Percentiles rank a stretch among this genome's conserved stretches.
phyloP scores from a whole-genome alignment of 495 filamentous ascomycete species.

The Gamarada debralockiae region DNA sequence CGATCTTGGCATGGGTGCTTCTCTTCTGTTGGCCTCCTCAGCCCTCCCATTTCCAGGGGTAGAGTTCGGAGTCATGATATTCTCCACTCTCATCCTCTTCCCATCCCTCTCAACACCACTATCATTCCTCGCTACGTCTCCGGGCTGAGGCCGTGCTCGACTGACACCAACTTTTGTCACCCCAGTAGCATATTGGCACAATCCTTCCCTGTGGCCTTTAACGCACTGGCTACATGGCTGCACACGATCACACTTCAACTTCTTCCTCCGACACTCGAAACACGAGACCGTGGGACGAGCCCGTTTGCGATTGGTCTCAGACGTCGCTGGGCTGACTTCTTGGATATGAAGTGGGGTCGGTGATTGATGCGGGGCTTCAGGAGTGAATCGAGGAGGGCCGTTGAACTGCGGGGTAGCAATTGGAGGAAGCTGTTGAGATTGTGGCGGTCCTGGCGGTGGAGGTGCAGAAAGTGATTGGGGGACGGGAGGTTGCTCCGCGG shows the following conservation, averaged over 20 bases:
- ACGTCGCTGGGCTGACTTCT: too few relatives aligned
- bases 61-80: background rate
- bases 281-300: constrained; percentile 7
- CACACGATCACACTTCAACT: constrained; percentile 22
- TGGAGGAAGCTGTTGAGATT: too few relatives aligned
- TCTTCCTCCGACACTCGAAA: constrained; percentile 19
- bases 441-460: too few relatives aligned
- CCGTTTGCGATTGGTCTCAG: background rate
- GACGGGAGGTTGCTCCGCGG: too few relatives aligned
- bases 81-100: background rate
- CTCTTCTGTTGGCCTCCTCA: too few relatives aligned
- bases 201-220: constrained; percentile 11
- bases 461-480: too few relatives aligned
- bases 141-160: background rate
- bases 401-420: too few relatives aligned
- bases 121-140: background rate
- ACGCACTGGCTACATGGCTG: constrained; percentile 21
- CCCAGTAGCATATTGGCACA: constrained; percentile 3
- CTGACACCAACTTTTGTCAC: constrained; percentile 4
- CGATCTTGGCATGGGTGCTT: background rate
- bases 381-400: too few relatives aligned
- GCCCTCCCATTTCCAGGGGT: too few relatives aligned
- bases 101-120: background rate
- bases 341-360: too few relatives aligned
- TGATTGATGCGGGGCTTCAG: too few relatives aligned